phyloP scores from a whole-genome alignment of 2,329 filamentous ascomycete species.

The Claviceps pazoutovae region DNA sequence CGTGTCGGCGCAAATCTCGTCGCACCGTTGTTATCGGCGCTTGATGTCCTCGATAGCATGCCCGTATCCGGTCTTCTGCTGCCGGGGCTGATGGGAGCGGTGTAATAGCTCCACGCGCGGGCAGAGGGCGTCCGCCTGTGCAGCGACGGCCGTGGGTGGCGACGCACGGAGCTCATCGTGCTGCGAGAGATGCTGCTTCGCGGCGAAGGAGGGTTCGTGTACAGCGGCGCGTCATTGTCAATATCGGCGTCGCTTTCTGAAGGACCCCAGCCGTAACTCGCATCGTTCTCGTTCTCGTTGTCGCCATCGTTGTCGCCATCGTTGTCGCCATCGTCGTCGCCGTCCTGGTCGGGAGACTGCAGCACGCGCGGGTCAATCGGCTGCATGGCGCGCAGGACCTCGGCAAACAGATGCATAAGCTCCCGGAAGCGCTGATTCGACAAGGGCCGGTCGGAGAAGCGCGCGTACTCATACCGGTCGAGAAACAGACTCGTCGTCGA shows the following conservation, averaged over 20 bases:
- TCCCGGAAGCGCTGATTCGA: constrained; percentile 57
- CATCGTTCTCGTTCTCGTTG: not conserved
- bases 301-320: too few relatives aligned
- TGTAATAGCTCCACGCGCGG: constrained; percentile 32
- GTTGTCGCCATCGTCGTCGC: not conserved
- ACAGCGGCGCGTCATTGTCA: constrained; percentile 31
- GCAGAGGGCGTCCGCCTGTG: constrained; percentile 27
- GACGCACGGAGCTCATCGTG: constrained; percentile 18
- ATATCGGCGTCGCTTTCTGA: constrained; percentile 25
- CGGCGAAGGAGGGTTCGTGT: constrained; percentile 28
- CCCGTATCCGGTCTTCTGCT: constrained; percentile 22
- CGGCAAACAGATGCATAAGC: constrained; percentile 75
- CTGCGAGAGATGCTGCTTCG: constrained; percentile 18
- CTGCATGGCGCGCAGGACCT: constrained; percentile 63
- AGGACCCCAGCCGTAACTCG: constrained; percentile 10
- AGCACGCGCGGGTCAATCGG: constrained; percentile 43
- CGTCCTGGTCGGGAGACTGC: constrained; percentile 13
- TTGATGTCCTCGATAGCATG: constrained; percentile 22
- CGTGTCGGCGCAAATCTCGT: constrained; percentile 31
- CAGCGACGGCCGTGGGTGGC: constrained; percentile 3
- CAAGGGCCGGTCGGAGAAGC: constrained; percentile 62
- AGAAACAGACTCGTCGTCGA: constrained; percentile 49
- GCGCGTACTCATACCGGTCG: constrained; percentile 64
- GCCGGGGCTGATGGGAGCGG: constrained; percentile 39
- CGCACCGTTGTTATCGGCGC: constrained; percentile 24